phyloP scores from a whole-genome alignment of 2,329 filamentous ascomycete genomes.

The Setomelanomma holmii region DNA sequence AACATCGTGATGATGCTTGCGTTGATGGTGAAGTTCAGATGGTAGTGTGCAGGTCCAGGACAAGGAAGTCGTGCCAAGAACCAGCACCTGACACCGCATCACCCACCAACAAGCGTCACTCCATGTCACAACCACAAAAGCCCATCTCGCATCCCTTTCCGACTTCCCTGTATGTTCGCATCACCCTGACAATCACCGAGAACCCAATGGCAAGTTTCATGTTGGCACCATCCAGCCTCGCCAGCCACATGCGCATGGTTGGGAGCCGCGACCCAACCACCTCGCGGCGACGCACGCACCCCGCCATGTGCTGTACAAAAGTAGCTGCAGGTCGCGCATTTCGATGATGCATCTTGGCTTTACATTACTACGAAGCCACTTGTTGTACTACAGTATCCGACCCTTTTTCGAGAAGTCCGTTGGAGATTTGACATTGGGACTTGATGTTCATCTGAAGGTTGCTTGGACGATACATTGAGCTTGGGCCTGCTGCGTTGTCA shows the following conservation, averaged over 20 bases:
- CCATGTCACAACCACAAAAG: background rate
- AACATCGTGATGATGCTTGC: background rate
- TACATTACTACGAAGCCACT: background rate
- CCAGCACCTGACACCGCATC: constrained; percentile 10
- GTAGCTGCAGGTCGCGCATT: constrained; percentile 29
- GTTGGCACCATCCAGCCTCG: constrained; percentile 16
- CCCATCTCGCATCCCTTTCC: background rate
- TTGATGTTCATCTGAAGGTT: constrained; percentile 7
- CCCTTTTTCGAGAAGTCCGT: background rate
- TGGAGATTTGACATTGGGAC: background rate
- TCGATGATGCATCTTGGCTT: constrained; percentile 1
- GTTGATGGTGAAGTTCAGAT: background rate
- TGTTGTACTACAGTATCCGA: too few species aligned
- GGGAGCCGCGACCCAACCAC: constrained; percentile 29
- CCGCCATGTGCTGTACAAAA: constrained; percentile 39
- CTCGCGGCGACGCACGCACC: constrained; percentile 28
- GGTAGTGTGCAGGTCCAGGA: background rate
- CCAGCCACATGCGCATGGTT: constrained; percentile 11
- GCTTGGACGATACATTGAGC: constrained; percentile 13
- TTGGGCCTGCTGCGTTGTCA: constrained; percentile 16
- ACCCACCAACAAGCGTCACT: background rate
- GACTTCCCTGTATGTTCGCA: background rate
- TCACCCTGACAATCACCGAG: background rate
- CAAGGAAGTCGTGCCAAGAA: constrained; percentile 8
- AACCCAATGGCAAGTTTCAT: background rate